Base-by-base conservation (phyloP, 2,329 filamentous ascomycete genomes). In the Colletotrichum liaoningense region DNA sequence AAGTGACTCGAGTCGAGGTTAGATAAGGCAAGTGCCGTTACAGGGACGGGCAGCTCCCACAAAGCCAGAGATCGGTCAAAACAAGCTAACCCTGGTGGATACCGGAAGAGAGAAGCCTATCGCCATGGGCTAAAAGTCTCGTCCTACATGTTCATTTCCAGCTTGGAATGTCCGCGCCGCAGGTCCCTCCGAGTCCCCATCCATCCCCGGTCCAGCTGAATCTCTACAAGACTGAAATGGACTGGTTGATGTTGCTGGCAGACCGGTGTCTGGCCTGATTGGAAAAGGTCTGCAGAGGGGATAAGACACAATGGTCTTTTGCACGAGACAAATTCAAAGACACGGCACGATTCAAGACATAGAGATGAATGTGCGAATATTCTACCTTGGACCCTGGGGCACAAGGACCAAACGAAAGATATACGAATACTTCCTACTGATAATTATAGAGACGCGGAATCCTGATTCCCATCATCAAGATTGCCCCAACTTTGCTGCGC, bases 21-120 rank as follows among this genome's bases (percentile, higher is more conserved):
- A 19, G 42, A 28, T 24, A 46, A 28, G 65, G 52, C 64, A 52
- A 57, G 26, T 55, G 58, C 69, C 52, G 54, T 69, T 42, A 46
- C 54, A 69, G 22, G 35, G 58, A 28, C 38, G 30, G 54, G 19
- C 59, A 24, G 56, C 59, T 72, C 58, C 59, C 55, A 54, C 65
- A 60, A 66, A 64, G 67, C 49, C 62, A 70, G 67, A 70, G 56
- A 73, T 66, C 67, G 70, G 65, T 63, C 60, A 70, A 73, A 73
- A 73, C 70, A 73, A 72, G 69, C 69, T 60, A 72, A 64, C 38
- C 19, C 30, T 33, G n/a, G 66, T 72, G 69, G 66, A 35, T 54
- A 59, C 42, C 42, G 54, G 69, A 46, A 64, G 22, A 63, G 38
- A 63, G 56, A 73, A 73, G 67, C 70, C 55, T 62, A 65, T 65